Evolutionary conservation across 768 basidiomycete genomes (phyloP).

Genomic region (Podaxis sp.): DNA sequence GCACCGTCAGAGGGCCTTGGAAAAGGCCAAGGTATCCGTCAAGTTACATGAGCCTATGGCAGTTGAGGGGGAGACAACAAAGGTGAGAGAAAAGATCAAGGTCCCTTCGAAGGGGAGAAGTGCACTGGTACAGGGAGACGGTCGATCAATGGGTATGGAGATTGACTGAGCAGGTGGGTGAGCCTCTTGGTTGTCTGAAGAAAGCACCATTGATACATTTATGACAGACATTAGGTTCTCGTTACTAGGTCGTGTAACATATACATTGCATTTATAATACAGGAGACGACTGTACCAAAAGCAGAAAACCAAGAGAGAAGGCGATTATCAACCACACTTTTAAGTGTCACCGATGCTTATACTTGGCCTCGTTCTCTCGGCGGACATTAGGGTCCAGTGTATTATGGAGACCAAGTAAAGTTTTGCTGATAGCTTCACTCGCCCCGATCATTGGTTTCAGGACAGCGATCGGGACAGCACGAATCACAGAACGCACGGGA

Average conservation of each 20-base stretch:
- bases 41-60: conserved; percentile 64
- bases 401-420: conserved; percentile 89
- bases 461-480: conserved; percentile 96
- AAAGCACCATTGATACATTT: background rate
- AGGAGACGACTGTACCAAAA: background rate
- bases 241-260: conserved; percentile 14
- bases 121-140: conserved; percentile 78
- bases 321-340: background rate
- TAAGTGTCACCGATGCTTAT: conserved; percentile 65
- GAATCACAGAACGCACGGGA: conserved; percentile 87
- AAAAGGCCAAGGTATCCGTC: conserved; percentile 52
- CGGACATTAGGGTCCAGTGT: conserved; percentile 82
- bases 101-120: conserved; percentile 57
- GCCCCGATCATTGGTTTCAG: conserved; percentile 98
- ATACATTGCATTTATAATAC: conserved; percentile 10
- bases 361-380: conserved; percentile 87
- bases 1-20: conserved; percentile 63
- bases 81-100: conserved; percentile 71
- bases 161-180: conserved; percentile 46
- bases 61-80: conserved; percentile 27
- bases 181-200: background rate
- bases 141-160: conserved; percentile 90
- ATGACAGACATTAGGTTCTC: conserved; percentile 15
- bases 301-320: background rate
- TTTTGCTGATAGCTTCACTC: conserved; percentile 94